Evolutionary conservation across 2,329 filamentous ascomycete genomes (phyloP).

Genomic region (Ceratocystis smalleyi): DNA sequence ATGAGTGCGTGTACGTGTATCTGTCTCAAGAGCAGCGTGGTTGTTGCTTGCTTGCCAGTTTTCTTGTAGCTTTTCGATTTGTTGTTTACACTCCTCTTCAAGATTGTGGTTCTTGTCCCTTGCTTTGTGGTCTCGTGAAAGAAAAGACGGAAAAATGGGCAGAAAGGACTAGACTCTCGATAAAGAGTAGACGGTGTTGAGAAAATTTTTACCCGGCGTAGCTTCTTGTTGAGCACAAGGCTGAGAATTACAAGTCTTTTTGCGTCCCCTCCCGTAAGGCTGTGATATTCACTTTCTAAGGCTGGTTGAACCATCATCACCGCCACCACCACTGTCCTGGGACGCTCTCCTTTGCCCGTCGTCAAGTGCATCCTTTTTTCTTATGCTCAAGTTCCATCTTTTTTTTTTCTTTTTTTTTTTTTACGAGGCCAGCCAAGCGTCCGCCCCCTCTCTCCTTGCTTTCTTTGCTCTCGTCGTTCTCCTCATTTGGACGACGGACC

Average conservation of each 20-base stretch:
- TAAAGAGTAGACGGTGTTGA: not conserved
- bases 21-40: not conserved
- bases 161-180: too few relatives aligned
- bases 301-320: not conserved
- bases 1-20: not conserved
- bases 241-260: not conserved
- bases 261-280: not conserved
- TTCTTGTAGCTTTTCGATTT: not conserved
- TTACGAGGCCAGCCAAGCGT: not conserved
- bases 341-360: not conserved
- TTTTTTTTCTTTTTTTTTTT: not conserved
- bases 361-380: too few relatives aligned
- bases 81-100: not conserved
- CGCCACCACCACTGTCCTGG: not conserved
- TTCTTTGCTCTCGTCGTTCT: not conserved
- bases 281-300: not conserved
- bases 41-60: not conserved
- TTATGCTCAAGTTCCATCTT: not conserved
- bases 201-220: not conserved
- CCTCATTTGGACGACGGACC: not conserved
- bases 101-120: not conserved
- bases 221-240: not conserved
- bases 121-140: not conserved
- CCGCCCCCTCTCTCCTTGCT: not conserved
- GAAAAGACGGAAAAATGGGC: too few relatives aligned